A percentile compares a stretch with the other conserved stretches of the same genome.
Evolutionary conservation across 2,329 filamentous ascomycete species (phyloP).

Genomic region (Sodiomyces alkalinus): DNA sequence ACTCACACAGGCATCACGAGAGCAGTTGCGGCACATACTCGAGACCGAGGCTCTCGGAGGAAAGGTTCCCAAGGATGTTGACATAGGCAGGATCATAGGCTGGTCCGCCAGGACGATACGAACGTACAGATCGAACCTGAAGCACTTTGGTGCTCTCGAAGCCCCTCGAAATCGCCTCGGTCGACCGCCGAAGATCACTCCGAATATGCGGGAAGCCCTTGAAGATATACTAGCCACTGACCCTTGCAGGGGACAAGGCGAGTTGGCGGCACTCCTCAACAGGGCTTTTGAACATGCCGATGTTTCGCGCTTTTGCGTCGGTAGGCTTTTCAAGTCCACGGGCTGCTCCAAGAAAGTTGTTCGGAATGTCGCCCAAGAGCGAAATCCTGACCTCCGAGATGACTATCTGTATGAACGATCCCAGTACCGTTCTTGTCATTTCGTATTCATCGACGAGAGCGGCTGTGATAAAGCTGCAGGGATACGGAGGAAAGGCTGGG

Average conservation of each 20-base stretch:
- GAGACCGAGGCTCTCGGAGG: background rate
- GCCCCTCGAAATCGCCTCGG: background rate
- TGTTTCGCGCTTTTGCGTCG: background rate
- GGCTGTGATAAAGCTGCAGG: slow-evolving; percentile 11
- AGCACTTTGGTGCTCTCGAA: background rate
- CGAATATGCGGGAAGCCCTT: too few relatives aligned
- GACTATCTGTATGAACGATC: background rate
- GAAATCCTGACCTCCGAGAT: background rate
- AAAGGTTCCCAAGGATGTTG: background rate
- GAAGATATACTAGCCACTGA: background rate
- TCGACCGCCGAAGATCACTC: background rate
- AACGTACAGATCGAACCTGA: background rate
- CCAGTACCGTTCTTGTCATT: background rate
- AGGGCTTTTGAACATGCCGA: background rate
- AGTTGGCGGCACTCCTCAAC: background rate
- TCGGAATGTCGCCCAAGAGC: background rate
- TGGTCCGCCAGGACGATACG: background rate
- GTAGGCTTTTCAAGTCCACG: background rate
- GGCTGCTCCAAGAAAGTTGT: background rate
- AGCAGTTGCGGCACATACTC: background rate
- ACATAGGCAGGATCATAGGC: background rate
- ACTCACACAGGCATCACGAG: background rate
- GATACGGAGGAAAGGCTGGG: slow-evolving; percentile 17
- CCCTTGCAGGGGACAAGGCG: background rate
- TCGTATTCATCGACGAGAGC: background rate